Base-by-base conservation (phyloP, 176 grass and related monocot species). In the Paspalum notatum region DNA sequence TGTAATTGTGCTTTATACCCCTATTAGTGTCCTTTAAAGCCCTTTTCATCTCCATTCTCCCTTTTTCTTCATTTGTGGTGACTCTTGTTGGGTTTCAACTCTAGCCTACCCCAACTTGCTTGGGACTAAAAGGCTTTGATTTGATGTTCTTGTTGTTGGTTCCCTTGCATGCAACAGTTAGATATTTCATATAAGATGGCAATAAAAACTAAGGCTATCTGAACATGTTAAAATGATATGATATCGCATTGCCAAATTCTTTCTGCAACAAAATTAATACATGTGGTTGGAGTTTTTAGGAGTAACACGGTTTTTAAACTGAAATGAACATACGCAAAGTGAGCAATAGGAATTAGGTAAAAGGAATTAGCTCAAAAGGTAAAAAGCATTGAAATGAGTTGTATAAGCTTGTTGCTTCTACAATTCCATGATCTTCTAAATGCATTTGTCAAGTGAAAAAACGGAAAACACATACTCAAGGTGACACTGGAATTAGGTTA, bases 181-280 rank as follows among this genome's bases (percentile, higher is more conserved):
- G 9, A 38, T 52, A 53, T 5, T 40, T 9, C 3, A n/a, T 4
- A 24, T 55, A 78, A 78, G 44, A 71, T 44, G 15, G 15, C 43
- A 51, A 17, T 43, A 41, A 21, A 81, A 67, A 75, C 7, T 17
- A 48, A 75, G 68, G 44, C 27, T 25, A 41, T 16, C 43, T 66
- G 53, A 74, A 20, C 43, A 60, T 59, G 58, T 27, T 26, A 20
- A 87, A 71, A 71, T 50, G 46, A 13, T 43, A 53, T 51, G 44
- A 4, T 44, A 80, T 60, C 62, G 76, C 18, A 16, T 59, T 4
- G 15, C 27, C n/a, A 6, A 75, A 22, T 20, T 45, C 0, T 51
- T 21, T 37, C 16, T 0, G 5, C 1, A 62, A 16, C 27, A 76
- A 57, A 76, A 57, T 1, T 76, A 75, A 10, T 69, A 27, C 12